A percentile compares a stretch with the other conserved stretches of the same genome.
Conservation (phyloP, 768 basidiomycete species). For the Cyclocybe aegerita region DNA sequence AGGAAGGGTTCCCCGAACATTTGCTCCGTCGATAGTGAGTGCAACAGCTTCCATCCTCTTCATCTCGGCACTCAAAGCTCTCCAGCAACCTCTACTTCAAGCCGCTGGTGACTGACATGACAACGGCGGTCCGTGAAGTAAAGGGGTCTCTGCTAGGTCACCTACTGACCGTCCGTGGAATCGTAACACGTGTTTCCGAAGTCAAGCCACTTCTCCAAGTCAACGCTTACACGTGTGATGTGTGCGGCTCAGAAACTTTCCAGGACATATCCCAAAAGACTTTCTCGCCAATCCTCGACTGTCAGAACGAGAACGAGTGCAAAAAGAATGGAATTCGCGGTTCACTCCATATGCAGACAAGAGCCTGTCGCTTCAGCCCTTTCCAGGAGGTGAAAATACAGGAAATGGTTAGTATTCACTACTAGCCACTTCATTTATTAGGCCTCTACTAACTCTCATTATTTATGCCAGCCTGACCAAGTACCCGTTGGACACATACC, state of each 20-base stretch:
- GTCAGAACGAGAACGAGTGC: conserved; percentile 85
- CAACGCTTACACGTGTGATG: conserved; percentile 97
- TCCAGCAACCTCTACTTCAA: conserved; percentile 91
- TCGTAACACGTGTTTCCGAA: conserved; percentile 97
- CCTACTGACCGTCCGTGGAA: conserved; percentile 94
- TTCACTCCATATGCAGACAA: conserved; percentile 96
- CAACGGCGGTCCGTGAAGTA: conserved; percentile 91
- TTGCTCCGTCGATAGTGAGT: conserved; percentile 94
- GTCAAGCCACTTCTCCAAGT: conserved; percentile 97
- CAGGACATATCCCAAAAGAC: conserved; percentile 93
- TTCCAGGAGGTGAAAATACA: conserved; percentile 99
- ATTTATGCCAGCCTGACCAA: conserved; percentile 78
- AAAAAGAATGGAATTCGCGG: conserved; percentile 85
- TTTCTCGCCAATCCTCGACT: conserved; percentile 87
- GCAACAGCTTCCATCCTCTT: neutral
- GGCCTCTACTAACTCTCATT: conserved; percentile 6
- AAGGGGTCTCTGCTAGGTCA: conserved; percentile 84
- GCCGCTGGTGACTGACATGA: conserved; percentile 72
- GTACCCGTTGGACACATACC: conserved; percentile 99
- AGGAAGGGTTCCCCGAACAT: conserved; percentile 86
- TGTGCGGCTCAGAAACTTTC: conserved; percentile 98
- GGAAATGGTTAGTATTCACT: conserved; percentile 73
- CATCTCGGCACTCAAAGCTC: conserved; percentile 12
- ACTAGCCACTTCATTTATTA: neutral
- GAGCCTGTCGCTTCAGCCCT: conserved; percentile 94